These are phyloP conservation scores for Trichoderma sp. DNA, from an alignment of 2,329 filamentous ascomycete genomes.

Conservation along the genomic window DNA sequence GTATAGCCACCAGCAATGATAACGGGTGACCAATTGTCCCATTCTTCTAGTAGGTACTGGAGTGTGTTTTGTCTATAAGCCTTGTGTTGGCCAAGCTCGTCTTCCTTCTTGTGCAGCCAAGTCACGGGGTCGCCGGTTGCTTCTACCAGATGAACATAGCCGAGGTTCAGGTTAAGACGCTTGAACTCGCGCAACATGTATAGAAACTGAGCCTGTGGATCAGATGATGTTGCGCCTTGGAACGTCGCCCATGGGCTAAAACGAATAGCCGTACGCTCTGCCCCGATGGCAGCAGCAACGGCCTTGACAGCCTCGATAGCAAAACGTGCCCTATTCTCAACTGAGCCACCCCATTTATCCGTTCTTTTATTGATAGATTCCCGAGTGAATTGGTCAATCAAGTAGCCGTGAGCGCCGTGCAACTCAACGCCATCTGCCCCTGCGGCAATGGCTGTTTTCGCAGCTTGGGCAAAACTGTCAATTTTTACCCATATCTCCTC, in stretches of 20 bases:
- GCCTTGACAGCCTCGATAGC: neutral
- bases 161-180: neutral
- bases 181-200: neutral
- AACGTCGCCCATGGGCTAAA: neutral
- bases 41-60: neutral
- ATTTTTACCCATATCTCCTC: neutral
- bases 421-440: neutral
- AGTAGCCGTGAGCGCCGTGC: neutral
- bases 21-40: neutral
- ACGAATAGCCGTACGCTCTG: neutral
- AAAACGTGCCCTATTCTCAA: neutral
- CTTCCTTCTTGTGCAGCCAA: neutral
- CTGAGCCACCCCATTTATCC: neutral
- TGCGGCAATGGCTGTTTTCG: neutral
- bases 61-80: neutral
- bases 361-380: neutral
- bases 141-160: slow-evolving; percentile 7
- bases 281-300: neutral
- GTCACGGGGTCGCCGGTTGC: neutral
- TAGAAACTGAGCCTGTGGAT: neutral
- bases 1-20: neutral
- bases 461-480: neutral
- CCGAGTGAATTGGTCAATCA: neutral
- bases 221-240: neutral
- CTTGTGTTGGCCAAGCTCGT: neutral